Conservation (phyloP, 1,284 basidiomycete species). For the Pyrrhoderma noxium region DNA sequence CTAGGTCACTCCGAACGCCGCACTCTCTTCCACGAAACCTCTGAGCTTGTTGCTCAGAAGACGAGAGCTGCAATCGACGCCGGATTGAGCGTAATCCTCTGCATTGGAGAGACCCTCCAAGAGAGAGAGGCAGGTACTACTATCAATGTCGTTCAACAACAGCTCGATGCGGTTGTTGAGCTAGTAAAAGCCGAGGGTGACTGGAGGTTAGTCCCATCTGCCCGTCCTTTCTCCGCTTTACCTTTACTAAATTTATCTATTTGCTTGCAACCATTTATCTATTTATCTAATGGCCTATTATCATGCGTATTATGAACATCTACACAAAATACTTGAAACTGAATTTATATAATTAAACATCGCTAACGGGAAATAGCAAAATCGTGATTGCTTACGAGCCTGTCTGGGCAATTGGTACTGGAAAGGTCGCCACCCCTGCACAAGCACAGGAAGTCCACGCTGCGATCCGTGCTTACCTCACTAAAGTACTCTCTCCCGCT, state of each 20-base stretch:
- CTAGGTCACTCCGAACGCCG: slow-evolving; percentile 93
- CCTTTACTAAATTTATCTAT: too few relatives aligned
- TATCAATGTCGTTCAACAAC: slow-evolving; percentile 71
- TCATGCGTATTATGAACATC: too few relatives aligned
- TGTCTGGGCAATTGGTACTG: slow-evolving; percentile 98
- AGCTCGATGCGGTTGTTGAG: slow-evolving; percentile 75
- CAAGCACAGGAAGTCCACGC: slow-evolving; percentile 93
- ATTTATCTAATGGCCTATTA: too few relatives aligned
- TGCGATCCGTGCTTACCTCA: slow-evolving; percentile 76
- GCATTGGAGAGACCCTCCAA: slow-evolving; percentile 90
- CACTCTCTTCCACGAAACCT: slow-evolving; percentile 85
- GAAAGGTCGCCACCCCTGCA: slow-evolving; percentile 87
- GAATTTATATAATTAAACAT: too few relatives aligned
- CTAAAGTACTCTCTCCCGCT: slow-evolving; percentile 53
- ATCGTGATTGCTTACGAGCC: slow-evolving; percentile 95
- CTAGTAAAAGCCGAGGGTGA: slow-evolving; percentile 40
- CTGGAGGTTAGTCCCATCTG: slow-evolving; percentile 63
- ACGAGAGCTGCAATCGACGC: slow-evolving; percentile 73
- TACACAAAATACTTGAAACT: too few relatives aligned
- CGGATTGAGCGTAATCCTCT: slow-evolving; percentile 85
- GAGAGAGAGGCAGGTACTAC: slow-evolving; percentile 84
- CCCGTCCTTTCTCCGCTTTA: neutral
- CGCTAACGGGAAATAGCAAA: slow-evolving; percentile 51
- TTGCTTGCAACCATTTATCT: too few relatives aligned
- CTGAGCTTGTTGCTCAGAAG: slow-evolving; percentile 81